phyloP scores from a whole-genome alignment of 2,329 filamentous ascomycete genomes.

The Pseudogymnoascus sp. region DNA sequence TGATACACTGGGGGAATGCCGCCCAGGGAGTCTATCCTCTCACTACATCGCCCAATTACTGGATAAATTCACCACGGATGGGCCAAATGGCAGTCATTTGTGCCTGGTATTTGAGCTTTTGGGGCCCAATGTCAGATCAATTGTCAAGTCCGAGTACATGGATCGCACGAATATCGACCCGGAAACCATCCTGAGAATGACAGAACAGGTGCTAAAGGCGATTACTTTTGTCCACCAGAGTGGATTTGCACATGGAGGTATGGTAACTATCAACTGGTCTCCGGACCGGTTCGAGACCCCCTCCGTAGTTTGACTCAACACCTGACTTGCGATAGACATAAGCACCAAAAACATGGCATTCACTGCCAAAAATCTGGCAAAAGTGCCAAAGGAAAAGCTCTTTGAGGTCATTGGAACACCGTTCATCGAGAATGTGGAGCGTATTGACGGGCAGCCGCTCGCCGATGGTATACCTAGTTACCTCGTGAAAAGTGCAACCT shows the following conservation, averaged over 20 bases:
- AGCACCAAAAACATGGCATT: constrained; percentile 26
- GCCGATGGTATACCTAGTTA: constrained; percentile 14
- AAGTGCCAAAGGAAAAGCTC: constrained; percentile 11
- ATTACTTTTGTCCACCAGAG: constrained; percentile 24
- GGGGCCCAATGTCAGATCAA: constrained; percentile 24
- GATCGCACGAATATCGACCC: constrained; percentile 18
- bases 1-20: background rate
- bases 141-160: constrained; percentile 20
- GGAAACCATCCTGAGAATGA: constrained; percentile 23
- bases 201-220: constrained; percentile 24
- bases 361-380: constrained; percentile 14
- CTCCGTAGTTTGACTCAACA: constrained; percentile 11
- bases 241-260: constrained; percentile 28
- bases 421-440: background rate
- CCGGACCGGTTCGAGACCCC: background rate
- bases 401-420: constrained; percentile 13
- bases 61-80: constrained; percentile 26
- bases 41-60: constrained; percentile 25
- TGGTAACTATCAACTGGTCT: constrained; percentile 5
- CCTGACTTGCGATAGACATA: constrained; percentile 18
- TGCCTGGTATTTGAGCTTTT: constrained; percentile 30
- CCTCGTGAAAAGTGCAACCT: constrained; percentile 12
- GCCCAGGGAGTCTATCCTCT: constrained; percentile 15
- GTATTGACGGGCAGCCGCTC: constrained; percentile 7
- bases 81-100: constrained; percentile 29